Percentiles rank a stretch among this genome's conserved stretches.
These are phyloP conservation scores for Pseudohyphozyma bogoriensis DNA, from an alignment of 768 basidiomycete species.

Conservation along the genomic window DNA sequence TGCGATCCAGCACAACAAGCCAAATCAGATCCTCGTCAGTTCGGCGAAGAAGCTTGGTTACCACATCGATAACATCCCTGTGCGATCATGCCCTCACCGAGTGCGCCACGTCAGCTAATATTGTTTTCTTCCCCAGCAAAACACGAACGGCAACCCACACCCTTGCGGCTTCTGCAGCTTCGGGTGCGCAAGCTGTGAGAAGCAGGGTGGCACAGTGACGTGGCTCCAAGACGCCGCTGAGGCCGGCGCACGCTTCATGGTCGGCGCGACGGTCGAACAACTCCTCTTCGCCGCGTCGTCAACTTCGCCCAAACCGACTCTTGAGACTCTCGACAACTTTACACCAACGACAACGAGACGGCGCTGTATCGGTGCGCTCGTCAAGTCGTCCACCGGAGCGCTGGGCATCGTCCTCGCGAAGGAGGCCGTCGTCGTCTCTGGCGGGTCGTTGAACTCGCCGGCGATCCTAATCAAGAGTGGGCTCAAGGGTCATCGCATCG, in stretches of 20 bases:
- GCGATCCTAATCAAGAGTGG: conserved; percentile 32
- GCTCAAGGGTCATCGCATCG: conserved; percentile 33
- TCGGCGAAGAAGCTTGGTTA: conserved; percentile 19
- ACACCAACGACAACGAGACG: conserved; percentile 2
- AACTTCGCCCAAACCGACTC: neutral
- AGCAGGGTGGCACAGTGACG: conserved; percentile 24
- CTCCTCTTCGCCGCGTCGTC: conserved; percentile 22
- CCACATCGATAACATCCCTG: conserved; percentile 14
- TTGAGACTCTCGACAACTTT: conserved; percentile 13
- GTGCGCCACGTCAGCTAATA: neutral
- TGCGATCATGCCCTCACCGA: neutral
- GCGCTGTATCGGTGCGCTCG: conserved; percentile 26
- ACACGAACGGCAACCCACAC: conserved; percentile 27
- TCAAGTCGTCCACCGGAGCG: conserved; percentile 13
- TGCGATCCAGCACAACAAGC: conserved; percentile 24
- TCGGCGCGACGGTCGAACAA: conserved; percentile 20
- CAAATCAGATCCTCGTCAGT: conserved; percentile 19
- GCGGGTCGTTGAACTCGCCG: conserved; percentile 32
- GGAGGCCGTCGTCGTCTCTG: conserved; percentile 31
- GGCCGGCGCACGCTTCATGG: conserved; percentile 23
- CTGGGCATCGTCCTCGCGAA: conserved; percentile 15
- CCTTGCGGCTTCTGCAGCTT: conserved; percentile 28
- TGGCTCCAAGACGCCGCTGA: conserved; percentile 28
- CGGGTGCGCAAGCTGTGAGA: conserved; percentile 28
- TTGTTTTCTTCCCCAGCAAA: conserved; percentile 19